Conservation (phyloP, 352 stramenopile genomes). For the Globisporangium emineosum region DNA sequence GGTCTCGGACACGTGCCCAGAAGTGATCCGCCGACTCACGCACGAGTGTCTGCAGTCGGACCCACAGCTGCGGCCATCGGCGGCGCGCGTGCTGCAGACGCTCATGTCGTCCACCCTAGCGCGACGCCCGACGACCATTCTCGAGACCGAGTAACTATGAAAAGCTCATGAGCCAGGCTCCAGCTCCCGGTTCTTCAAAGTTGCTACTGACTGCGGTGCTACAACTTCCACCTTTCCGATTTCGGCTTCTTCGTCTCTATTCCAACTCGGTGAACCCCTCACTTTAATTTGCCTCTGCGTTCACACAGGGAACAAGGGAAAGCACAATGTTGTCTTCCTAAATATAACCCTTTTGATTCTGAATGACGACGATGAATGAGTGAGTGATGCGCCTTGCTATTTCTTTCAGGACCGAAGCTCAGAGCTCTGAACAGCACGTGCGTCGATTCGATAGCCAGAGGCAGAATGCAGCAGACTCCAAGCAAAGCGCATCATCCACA, state of each 20-base stretch:
- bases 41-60: constrained; percentile 84
- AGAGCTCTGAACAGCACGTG: neutral
- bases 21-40: constrained; percentile 74
- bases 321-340: neutral
- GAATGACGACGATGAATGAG: neutral
- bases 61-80: constrained; percentile 58
- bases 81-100: constrained; percentile 67
- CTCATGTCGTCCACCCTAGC: constrained; percentile 63
- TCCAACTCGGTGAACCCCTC: neutral
- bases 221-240: neutral
- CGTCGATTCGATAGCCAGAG: neutral
- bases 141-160: constrained; percentile 30
- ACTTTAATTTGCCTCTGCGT: neutral
- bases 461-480: neutral
- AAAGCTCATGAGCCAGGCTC: neutral
- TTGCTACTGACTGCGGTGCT: neutral
- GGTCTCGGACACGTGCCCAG: constrained; percentile 69
- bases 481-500: neutral
- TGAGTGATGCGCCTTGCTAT: neutral
- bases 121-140: constrained; percentile 44
- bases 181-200: neutral
- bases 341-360: neutral
- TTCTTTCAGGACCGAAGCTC: neutral
- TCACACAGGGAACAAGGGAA: neutral
- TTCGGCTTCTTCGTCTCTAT: neutral